Conservation (phyloP, 208 protist genomes). For the Balamuthia mandrillaris region DNA sequence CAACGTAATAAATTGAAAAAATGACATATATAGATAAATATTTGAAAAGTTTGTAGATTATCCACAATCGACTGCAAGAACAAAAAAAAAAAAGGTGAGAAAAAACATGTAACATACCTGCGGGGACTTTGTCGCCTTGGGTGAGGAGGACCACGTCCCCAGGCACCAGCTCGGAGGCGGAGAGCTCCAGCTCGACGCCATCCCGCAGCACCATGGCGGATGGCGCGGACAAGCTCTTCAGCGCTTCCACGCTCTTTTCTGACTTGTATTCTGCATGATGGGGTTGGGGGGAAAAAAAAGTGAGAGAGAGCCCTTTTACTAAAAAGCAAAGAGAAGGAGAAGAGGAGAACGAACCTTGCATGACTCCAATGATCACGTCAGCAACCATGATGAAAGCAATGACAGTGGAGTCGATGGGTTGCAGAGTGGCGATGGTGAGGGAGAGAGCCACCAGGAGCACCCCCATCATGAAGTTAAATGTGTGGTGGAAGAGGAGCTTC, state of each 20-base stretch:
- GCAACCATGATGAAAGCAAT: slow-evolving; percentile 6
- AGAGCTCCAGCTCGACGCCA: slow-evolving; percentile 11
- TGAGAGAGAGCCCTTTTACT: neutral
- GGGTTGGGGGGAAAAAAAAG: neutral
- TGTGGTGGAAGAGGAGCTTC: neutral
- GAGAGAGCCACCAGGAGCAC: neutral
- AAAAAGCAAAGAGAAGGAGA: neutral
- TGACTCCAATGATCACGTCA: slow-evolving; percentile 23
- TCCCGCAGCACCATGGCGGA: slow-evolving; percentile 51
- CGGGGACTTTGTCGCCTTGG: slow-evolving; percentile 89
- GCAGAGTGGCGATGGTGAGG: neutral
- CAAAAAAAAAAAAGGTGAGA: too few species aligned
- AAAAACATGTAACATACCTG: too few species aligned
- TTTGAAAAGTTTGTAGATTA: too few species aligned
- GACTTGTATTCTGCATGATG: slow-evolving; percentile 54
- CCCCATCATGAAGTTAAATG: slow-evolving; percentile 22
- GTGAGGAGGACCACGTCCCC: slow-evolving; percentile 89
- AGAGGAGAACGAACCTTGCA: slow-evolving; percentile 3
- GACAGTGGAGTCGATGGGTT: slow-evolving; percentile 1
- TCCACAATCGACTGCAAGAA: too few species aligned
- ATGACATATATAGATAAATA: too few species aligned
- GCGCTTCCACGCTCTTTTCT: slow-evolving; percentile 60
- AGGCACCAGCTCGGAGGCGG: slow-evolving; percentile 76
- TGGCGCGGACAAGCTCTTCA: slow-evolving; percentile 58
- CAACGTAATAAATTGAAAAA: too few species aligned